phyloP scores from a whole-genome alignment of 805 yeast genomes.

The Hanseniaspora lindneri region DNA sequence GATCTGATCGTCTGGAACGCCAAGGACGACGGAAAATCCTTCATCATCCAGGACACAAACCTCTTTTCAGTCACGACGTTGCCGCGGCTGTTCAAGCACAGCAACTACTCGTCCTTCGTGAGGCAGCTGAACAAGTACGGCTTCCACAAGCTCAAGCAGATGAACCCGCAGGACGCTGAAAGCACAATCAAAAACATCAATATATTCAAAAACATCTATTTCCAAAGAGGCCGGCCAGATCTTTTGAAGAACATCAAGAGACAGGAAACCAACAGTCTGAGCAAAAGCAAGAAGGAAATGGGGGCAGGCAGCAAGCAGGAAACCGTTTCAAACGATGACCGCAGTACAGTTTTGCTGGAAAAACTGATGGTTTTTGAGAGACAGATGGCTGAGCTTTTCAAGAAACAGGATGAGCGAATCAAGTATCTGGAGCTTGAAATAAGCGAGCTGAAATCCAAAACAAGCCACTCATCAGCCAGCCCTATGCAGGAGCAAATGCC shows the following conservation, averaged over 20 bases:
- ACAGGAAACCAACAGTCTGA: constrained; percentile 38
- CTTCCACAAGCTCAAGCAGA: constrained; percentile 81
- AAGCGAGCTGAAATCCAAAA: not conserved
- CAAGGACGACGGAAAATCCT: constrained; percentile 71
- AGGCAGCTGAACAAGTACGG: constrained; percentile 93
- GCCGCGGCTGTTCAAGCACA: constrained; percentile 88
- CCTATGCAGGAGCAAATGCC: not conserved
- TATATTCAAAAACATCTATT: constrained; percentile 86
- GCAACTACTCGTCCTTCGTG: constrained; percentile 88
- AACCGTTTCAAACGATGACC: not conserved
- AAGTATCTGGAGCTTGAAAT: not conserved
- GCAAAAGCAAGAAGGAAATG: not conserved
- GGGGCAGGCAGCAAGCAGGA: not conserved
- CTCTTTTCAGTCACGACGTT: constrained; percentile 79
- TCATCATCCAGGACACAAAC: constrained; percentile 79
- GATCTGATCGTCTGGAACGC: constrained; percentile 4
- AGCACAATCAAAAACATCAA: constrained; percentile 63
- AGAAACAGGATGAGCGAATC: constrained; percentile 5
- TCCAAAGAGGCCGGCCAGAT: constrained; percentile 61
- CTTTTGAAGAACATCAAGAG: constrained; percentile 78
- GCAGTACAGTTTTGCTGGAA: not conserved
- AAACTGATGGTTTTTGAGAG: constrained; percentile 2
- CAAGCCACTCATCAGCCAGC: not conserved
- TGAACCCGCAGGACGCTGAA: constrained; percentile 47
- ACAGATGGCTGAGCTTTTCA: not conserved